phyloP scores from a whole-genome alignment of 768 basidiomycete species.

The Hygrocybe punicea region DNA sequence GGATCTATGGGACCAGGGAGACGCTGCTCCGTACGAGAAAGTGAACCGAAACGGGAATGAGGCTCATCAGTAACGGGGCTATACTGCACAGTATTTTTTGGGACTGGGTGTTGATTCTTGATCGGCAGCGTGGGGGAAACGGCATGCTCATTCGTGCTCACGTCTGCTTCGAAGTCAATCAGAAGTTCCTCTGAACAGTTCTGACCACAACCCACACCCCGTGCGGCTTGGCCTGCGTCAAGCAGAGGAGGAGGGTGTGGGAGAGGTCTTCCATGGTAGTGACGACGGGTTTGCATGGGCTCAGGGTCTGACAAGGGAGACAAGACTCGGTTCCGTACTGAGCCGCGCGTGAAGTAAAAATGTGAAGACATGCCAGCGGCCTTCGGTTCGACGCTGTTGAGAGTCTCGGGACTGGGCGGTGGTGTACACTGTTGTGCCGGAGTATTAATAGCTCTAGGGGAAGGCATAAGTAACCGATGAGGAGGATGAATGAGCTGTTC shows the following conservation, averaged over 20 bases:
- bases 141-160: neutral
- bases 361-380: neutral
- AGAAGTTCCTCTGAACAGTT: constrained; percentile 48
- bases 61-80: neutral
- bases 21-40: neutral
- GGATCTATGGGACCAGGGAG: constrained; percentile 1
- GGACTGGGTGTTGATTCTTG: constrained; percentile 8
- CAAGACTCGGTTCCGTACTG: neutral
- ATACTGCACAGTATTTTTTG: neutral
- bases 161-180: constrained; percentile 37
- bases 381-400: neutral
- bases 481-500: no score
- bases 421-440: no score
- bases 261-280: constrained; percentile 57
- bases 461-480: no score
- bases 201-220: neutral
- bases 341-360: neutral
- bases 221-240: constrained; percentile 21
- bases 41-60: neutral
- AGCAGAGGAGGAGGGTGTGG: constrained; percentile 41
- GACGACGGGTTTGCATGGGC: constrained; percentile 35
- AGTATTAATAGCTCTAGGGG: no score
- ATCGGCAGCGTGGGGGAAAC: neutral
- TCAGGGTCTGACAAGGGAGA: constrained; percentile 20
- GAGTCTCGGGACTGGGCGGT: neutral